Evolutionary conservation across 2,329 filamentous ascomycete species (phyloP), one percentile per base, ranked within the genome.

Genomic region (Xylariaceae sp.): DNA sequence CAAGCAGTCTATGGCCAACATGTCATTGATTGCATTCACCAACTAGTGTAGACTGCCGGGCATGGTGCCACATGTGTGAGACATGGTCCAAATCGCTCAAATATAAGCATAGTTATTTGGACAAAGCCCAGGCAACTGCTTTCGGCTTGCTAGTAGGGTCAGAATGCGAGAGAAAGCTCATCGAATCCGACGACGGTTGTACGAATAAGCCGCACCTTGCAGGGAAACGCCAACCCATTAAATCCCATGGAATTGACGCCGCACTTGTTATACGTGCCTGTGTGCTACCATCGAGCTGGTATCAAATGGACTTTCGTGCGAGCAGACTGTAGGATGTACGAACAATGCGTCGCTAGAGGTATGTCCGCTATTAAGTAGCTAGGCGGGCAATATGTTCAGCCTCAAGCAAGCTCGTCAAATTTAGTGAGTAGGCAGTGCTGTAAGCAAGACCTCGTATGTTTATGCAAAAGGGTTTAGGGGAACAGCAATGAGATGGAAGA

Each of bases 401-500:
- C n/a, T n/a, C n/a, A n/a, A n/a, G n/a, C n/a, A n/a, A n/a, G n/a
- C n/a, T 34, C 37, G 24, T 6, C 23, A 33, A 39, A 28, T 17
- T 2, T 40, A 33, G n/a, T n/a, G n/a, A n/a, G n/a, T n/a, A 12
- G 5, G 34, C 14, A 41, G 34, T 12, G 36, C 19, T 6, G 11
- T 37, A 16, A 23, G n/a, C 36, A 45, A 16, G 29, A 37, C 31
- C 49, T 52, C 39, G 49, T 52, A 47, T 17, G 23, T 14, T 31
- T 45, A 36, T 45, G 51, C 17, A n/a, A 39, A 49, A 37, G 49
- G 31, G 50, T 37, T 53, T 36, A 37, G 14, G 36, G 16, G 46
- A 37, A 34, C 37, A 31, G 33, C 31, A 44, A 49, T 56, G n/a
- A 33, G 33, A 21, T 37, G 48, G 56, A 45, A 21, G 55, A 64